These are phyloP conservation scores for Brassica cretica DNA, from an alignment of 345 rosid species.

Conservation along the genomic window DNA sequence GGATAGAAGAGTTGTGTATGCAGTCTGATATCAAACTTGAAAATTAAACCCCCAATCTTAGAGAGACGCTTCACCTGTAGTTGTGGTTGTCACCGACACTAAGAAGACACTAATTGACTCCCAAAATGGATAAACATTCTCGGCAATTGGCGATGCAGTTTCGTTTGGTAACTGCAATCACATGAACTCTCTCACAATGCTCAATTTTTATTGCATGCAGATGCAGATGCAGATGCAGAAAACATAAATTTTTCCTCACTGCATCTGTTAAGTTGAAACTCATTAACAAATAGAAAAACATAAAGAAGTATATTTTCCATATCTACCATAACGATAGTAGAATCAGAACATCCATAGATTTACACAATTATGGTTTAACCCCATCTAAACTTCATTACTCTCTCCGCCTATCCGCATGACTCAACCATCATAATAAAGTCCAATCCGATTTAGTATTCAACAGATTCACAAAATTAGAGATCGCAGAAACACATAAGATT, in stretches of 20 bases:
- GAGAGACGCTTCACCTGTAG: slow-evolving; percentile 63
- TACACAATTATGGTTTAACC: no score
- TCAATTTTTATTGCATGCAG: slow-evolving; percentile 86
- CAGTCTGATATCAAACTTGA: neutral
- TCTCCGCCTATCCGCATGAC: no score
- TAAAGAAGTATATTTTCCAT: slow-evolving; percentile 1
- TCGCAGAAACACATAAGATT: no score
- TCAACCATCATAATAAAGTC: no score
- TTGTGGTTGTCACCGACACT: slow-evolving; percentile 95
- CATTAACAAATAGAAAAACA: slow-evolving; percentile 7
- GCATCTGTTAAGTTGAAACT: neutral
- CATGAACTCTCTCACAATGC: slow-evolving; percentile 99
- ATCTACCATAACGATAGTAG: slow-evolving; percentile 98
- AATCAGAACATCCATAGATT: slow-evolving; percentile 85
- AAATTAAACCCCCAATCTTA: neutral
- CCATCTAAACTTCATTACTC: no score
- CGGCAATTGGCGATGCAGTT: slow-evolving; percentile 95
- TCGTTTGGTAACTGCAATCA: slow-evolving; percentile 82
- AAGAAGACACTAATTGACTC: slow-evolving; percentile 95
- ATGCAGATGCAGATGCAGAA: slow-evolving; percentile 33
- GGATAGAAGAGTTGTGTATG: slow-evolving; percentile 3
- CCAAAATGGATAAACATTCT: slow-evolving; percentile 91
- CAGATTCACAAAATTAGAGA: no score
- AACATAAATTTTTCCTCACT: slow-evolving; percentile 19
- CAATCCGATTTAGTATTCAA: no score